Conservation (phyloP, 1,139 yeast species). For the Martiniozyma asiatica region DNA sequence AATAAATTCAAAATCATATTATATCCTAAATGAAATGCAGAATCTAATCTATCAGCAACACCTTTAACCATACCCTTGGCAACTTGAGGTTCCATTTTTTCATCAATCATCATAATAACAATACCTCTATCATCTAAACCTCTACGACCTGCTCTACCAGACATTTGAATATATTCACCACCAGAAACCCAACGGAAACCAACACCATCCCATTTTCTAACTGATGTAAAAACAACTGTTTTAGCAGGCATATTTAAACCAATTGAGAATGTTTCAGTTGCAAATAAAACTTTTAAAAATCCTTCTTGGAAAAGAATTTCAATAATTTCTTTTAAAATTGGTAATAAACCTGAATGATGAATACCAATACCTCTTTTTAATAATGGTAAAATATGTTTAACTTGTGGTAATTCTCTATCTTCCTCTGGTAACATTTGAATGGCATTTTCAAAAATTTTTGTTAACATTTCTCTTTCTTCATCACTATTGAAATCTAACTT, state of each 20-base stretch:
- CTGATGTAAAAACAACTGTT: constrained; percentile 95
- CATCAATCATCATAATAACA: constrained; percentile 96
- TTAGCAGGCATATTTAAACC: constrained; percentile 95
- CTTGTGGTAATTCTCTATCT: constrained; percentile 89
- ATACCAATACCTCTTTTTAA: constrained; percentile 94
- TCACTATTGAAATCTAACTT: constrained; percentile 86
- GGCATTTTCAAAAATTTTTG: constrained; percentile 84
- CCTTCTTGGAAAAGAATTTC: constrained; percentile 97
- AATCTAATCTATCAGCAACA: constrained; percentile 75
- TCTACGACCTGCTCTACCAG: constrained; percentile 98
- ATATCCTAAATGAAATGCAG: constrained; percentile 90
- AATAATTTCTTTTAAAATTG: constrained; percentile 90
- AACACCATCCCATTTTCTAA: constrained; percentile 95
- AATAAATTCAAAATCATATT: constrained; percentile 92
- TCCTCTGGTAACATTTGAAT: constrained; percentile 76
- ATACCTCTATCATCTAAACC: constrained; percentile 91
- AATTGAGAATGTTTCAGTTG: constrained; percentile 98
- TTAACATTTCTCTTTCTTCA: constrained; percentile 81
- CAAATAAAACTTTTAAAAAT: constrained; percentile 81
- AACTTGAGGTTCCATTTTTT: constrained; percentile 97
- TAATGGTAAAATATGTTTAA: constrained; percentile 78
- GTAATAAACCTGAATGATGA: constrained; percentile 93
- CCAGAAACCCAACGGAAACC: constrained; percentile 98
- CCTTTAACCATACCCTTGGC: constrained; percentile 99
- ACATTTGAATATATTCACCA: constrained; percentile 98